These are phyloP conservation scores for Botrytis byssoidea DNA, from an alignment of 2,329 filamentous ascomycete genomes.

Conservation along the genomic window DNA sequence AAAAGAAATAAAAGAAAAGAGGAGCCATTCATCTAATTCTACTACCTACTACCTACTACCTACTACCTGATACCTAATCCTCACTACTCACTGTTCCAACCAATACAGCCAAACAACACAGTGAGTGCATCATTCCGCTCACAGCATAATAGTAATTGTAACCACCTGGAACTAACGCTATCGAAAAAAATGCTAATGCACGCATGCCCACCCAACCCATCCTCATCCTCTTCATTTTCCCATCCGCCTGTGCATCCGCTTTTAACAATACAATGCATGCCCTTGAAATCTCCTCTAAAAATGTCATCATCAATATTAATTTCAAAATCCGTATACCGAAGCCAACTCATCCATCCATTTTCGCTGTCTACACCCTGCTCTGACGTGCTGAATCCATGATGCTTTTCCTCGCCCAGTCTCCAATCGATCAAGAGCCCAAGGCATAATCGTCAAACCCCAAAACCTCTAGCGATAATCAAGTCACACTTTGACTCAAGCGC, in stretches of 20 bases:
- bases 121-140: background rate
- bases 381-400: background rate
- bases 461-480: constrained; percentile 5
- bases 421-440: background rate
- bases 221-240: background rate
- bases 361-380: background rate
- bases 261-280: background rate
- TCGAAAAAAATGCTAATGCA: background rate
- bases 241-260: background rate
- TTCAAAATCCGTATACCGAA: background rate
- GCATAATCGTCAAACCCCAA: no score
- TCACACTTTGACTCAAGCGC: constrained; percentile 35
- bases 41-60: background rate
- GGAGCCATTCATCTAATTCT: background rate
- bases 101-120: background rate
- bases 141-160: background rate
- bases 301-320: background rate
- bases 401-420: background rate
- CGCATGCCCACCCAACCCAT: background rate
- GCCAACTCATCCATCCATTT: background rate
- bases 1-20: background rate
- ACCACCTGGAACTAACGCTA: background rate
- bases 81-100: background rate
- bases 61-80: no score
- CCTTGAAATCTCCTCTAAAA: background rate